Evolutionary conservation across 495 filamentous ascomycete genomes (phyloP).

Genomic region (Penicillium silybi): DNA sequence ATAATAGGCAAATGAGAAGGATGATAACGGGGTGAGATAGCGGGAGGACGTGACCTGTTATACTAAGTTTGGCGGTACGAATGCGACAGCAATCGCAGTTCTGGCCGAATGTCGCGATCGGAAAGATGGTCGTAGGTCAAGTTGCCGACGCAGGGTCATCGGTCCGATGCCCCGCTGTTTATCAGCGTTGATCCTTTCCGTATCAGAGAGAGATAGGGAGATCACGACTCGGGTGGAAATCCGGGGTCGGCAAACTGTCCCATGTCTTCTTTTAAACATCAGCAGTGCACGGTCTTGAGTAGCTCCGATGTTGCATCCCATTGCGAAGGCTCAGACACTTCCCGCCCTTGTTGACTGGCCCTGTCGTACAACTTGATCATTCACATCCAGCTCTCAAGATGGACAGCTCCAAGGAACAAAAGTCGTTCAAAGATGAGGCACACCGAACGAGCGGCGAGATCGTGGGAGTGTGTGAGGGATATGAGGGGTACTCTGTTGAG

Average conservation of each 20-base stretch:
- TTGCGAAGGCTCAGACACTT: neutral
- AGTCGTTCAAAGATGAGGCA: constrained; percentile 3
- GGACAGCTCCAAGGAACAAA: constrained; percentile 4
- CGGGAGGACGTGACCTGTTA: neutral
- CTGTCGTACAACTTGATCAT: neutral
- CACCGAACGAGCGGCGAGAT: constrained; percentile 2
- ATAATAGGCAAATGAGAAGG: neutral
- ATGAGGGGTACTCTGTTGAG: constrained; percentile 19
- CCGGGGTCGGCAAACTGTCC: neutral
- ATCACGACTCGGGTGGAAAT: neutral
- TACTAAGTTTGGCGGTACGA: neutral
- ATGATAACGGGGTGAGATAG: neutral
- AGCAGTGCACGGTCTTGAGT: neutral
- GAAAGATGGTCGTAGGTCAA: constrained; percentile 8
- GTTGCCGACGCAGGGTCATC: constrained; percentile 13
- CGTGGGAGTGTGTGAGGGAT: constrained; percentile 20
- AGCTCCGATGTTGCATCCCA: neutral
- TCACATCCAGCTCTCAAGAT: neutral
- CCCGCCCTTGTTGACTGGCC: neutral
- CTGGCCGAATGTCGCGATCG: constrained; percentile 1
- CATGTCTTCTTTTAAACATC: neutral
- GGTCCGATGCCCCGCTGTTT: constrained; percentile 9
- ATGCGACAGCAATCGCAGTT: neutral
- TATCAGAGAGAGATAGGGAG: constrained; percentile 9
- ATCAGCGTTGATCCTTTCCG: constrained; percentile 9